Base-by-base conservation (phyloP, 2,329 filamentous ascomycete species). In the Aspergillus sp. region DNA sequence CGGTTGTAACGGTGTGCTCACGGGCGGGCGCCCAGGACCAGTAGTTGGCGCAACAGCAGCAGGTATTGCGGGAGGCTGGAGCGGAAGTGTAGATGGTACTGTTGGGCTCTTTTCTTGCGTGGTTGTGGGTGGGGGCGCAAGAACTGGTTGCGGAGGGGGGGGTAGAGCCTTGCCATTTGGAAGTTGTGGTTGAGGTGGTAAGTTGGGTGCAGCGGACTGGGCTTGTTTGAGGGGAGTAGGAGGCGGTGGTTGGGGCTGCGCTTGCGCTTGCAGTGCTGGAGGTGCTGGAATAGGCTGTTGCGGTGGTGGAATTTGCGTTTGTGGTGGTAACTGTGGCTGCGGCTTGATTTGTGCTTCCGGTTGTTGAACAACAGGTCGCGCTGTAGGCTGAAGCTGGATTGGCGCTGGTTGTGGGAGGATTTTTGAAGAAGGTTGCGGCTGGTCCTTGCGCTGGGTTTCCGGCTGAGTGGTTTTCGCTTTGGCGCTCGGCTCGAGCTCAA, bases 1-100 rank as follows among this genome's bases (percentile, higher is more conserved):
- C 49, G 67, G 63, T 58, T 72, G 74, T 11, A 70, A 68, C 9
- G 71, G 69, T 54, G 71, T 70, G 8, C 66, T 61, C 5, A 69
- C 62, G 19, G 67, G 57, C 13, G 68, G 47, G 48, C 54, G 68
- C 28, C 64, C 34, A 19, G 64, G 56, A 17, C 58, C 62, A 34
- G 61, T 55, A 31, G 64, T 64, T n/a, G 72, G 65, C 8, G 66
- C 57, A 15, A 69, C 60, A 45, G 64, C 66, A 48, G 30, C 38
- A 15, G 31, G 52, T 8, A 54, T 54, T n/a, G 64, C 58, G 41
- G 68, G 65, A 17, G 62, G 65, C 43, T 64, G 45, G 57, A 66
- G 64, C 11, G 64, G 62, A 45, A 59, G 59, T 41, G 56, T 47
- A 43, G 64, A 45, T 41, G 64, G 61, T 51, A 59, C 59, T 22